Evolutionary conservation across 371 early-diverging fungal species (phyloP), one percentile per base, ranked within the genome.

Genomic region (Rhizopus sp.): DNA sequence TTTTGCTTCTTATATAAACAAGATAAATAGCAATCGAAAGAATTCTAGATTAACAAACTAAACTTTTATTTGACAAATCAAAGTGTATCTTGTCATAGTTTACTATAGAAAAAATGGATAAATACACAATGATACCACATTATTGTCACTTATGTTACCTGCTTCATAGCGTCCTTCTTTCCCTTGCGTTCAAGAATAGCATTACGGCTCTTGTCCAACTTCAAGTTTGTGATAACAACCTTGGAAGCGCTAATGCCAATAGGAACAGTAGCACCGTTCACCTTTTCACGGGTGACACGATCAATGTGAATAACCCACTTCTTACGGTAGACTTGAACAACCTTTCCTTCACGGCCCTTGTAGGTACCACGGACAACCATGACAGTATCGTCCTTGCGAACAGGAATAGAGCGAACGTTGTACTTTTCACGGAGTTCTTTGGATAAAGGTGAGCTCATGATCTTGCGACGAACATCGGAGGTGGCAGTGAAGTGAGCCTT

Each of bases 401-500:
- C 87, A 62, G 98, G 98, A 73, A 97, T 82, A 70, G 97, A 88
- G 76, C 96, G 93, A 29, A 70, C 95, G 73, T 92, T 82, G 91
- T 97, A 82, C 88, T 97, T 93, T 80, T 93, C 93, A 71, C 94
- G 86, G 73, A 98, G 88, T 73, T 96, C 98, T 94, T 98, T 98
- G 77, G 93, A 89, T 73, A 98, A 87, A 72, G 88, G 70, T 64
- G 97, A 88, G 75, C 90, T 89, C 97, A 98, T 95, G 82, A 97
- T 92, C 85, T 87, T 89, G 77, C 95, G 89, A 70, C 98, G 92
- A 70, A 88, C 78, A 82, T 82, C 78, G 62, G 96, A 96, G 60
- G 98, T 92, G 65, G 98, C 98, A 63, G 92, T 72, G 88, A 98
- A 97, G 90, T 98, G 98, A 70, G 98, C 97, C 90, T 93, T 94